Evolutionary conservation across 2,329 filamentous ascomycete species (phyloP).

Genomic region (Kalaharituber pfeilii): DNA sequence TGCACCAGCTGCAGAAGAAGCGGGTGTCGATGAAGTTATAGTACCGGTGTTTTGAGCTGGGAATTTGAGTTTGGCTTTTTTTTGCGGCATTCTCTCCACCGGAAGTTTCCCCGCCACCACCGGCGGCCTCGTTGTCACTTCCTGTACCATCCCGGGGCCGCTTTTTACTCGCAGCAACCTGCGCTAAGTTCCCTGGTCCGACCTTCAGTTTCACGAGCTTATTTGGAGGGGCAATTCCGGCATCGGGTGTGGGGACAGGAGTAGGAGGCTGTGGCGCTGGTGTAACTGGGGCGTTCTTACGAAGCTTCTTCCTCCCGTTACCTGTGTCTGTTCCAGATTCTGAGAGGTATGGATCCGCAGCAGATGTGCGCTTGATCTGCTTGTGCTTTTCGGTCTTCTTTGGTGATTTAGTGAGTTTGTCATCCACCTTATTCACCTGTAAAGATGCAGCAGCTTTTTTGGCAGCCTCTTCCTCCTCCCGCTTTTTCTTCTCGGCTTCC

Average conservation of each 20-base stretch:
- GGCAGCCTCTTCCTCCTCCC: constrained; percentile 16
- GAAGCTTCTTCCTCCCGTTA: constrained; percentile 15
- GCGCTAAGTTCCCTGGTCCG: constrained; percentile 14
- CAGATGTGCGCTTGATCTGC: constrained; percentile 12
- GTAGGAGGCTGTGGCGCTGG: background rate
- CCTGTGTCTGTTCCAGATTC: constrained; percentile 19
- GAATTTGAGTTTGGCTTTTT: constrained; percentile 21
- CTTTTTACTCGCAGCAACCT: constrained; percentile 20
- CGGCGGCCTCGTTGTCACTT: constrained; percentile 18
- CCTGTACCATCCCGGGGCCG: constrained; percentile 16
- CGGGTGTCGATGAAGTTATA: constrained; percentile 2
- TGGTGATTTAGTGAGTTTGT: constrained; percentile 12
- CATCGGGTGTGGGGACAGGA: background rate
- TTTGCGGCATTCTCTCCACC: constrained; percentile 19
- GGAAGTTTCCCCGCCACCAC: constrained; percentile 20
- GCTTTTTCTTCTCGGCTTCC: constrained; percentile 6
- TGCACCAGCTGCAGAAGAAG: background rate
- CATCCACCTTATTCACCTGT: constrained; percentile 7
- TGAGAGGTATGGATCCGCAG: constrained; percentile 7
- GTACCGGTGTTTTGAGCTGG: constrained; percentile 1
- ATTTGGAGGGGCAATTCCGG: constrained; percentile 11
- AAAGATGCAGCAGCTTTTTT: constrained; percentile 15
- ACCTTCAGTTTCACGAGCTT: constrained; percentile 17
- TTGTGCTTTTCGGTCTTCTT: constrained; percentile 10
- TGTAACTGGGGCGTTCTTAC: constrained; percentile 11